Evolutionary conservation across 352 stramenopile genomes (phyloP), one percentile per base, ranked within the genome.

Genomic region (Pythium scleroteichum): DNA sequence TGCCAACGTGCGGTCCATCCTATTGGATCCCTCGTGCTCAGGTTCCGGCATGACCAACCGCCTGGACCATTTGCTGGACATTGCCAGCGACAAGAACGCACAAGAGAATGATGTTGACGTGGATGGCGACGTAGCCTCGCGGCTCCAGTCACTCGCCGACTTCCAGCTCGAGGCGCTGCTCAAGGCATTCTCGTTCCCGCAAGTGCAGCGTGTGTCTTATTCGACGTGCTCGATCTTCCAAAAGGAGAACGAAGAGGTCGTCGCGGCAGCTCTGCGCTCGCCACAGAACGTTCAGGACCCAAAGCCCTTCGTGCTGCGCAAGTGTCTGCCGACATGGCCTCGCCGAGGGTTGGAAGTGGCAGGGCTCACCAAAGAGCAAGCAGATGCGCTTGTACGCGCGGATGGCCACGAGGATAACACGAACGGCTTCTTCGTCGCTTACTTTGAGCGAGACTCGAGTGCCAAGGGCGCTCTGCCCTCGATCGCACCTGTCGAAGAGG

Each of bases 361-460:
- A 16, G 83, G 83, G 4, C 66, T 97, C 17, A 76, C 69, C 1
- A 62, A 63, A 6, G 72, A 83, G 13, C 71, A 98, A 44, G 75
- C 87, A 6, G 69, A 82, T n/a, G 78, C 77, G 62, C 70, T 99
- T 10, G 92, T 99, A 49, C 82, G 97, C 23, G 94, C 90, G 10
- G 86, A 98, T 71, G 82, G 87, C 1, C 78, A 95, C 38, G 92
- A 97, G 47, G 92, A 98, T 72, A 85, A 81, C 41, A 98, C 95
- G 4, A 98, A 98, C 71, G 96, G 96, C 20, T 99, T 99, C 71
- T 99, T 99, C 65, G 95, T 99, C 4, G 83, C 88, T 27, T 97
- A 97, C 71, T 98, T 99, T 72, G 90, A 97, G 60, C 82, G 94
- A 5, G 51, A 62, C 24, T 46, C 40, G 5, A 35, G 29, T 35